A percentile compares a stretch with the other conserved stretches of the same genome.
These are phyloP conservation scores for Friedmanniomyces simplex DNA, from an alignment of 495 filamentous ascomycete species.

Conservation along the genomic window DNA sequence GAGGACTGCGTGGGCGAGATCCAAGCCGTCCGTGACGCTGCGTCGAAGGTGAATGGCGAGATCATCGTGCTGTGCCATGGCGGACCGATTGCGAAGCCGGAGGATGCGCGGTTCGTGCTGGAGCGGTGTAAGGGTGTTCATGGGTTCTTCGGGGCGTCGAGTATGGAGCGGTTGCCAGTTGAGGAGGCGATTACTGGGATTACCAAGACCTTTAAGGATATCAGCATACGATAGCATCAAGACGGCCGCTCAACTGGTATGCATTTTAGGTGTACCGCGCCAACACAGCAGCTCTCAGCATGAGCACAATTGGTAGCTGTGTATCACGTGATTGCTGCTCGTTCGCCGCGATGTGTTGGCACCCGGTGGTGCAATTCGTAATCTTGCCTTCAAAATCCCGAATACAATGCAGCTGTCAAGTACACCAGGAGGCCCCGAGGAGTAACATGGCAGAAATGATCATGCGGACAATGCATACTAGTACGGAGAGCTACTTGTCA, in stretches of 20 bases:
- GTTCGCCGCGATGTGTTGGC: too few relatives aligned
- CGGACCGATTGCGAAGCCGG: conserved; percentile 51
- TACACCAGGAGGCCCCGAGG: too few relatives aligned
- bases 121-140: conserved; percentile 49
- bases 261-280: neutral
- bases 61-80: conserved; percentile 62
- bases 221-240: conserved; percentile 23
- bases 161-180: conserved; percentile 61
- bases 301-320: neutral
- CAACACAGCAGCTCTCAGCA: neutral
- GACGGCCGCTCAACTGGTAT: too few relatives aligned
- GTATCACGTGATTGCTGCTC: too few relatives aligned
- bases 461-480: too few relatives aligned
- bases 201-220: conserved; percentile 48
- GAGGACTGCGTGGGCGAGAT: conserved; percentile 50
- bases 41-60: conserved; percentile 40
- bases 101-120: conserved; percentile 55
- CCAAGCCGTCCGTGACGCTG: conserved; percentile 54
- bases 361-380: too few relatives aligned
- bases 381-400: too few relatives aligned
- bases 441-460: too few relatives aligned
- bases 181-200: conserved; percentile 55
- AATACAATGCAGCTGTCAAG: too few relatives aligned
- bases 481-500: too few relatives aligned
- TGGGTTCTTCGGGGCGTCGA: conserved; percentile 62